Evolutionary conservation across 1,284 basidiomycete species (phyloP), one percentile per base, ranked within the genome.

Genomic region (Inonotus obliquus): DNA sequence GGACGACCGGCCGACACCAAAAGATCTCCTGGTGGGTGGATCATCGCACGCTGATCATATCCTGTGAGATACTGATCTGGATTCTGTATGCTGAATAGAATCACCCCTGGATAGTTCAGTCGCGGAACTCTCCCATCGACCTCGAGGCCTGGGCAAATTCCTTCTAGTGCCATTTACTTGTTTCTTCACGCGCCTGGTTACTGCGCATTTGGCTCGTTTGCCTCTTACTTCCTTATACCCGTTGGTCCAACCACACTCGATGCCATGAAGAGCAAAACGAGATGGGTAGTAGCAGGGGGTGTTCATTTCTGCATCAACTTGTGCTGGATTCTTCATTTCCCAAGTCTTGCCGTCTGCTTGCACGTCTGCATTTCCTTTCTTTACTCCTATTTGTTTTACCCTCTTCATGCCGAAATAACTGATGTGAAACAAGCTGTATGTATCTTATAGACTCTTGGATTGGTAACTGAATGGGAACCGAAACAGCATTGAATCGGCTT

Each of bases 1-100:
- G 1, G 82, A 85, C 62, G 76, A 77, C 65, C 77, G 94, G 68
- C 84, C 81, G 71, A 91, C 89, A 45, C 93, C 94, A 3, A 92
- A 91, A 75, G 88, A 92, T 63, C 74, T 96, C 17, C 72, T 95
- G 72, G 92, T 91, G 69, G 60, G 86, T 78, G 21, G 41, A 32
- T 49, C 29, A 6, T 37, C 25, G 21, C 23, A 63, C 5, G 21
- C 55, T 54, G 45, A 48, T 17, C 17, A 69, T 25, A 23, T 11
- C 11, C 47, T 7, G 21, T 27, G 32, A 44, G 57, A 19, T 52
- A 44, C 41, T 29, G 29, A 53, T 6, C 32, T n/a, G 38, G n/a
- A 52, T n/a, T n/a, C n/a, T n/a, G 14, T 17, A 35, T 37, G 7
- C n/a, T 23, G 49, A 32, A 39, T 19, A 87, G 85, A 80, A 81